Percentiles rank a stretch among this genome's conserved stretches.
These are phyloP conservation scores for Pseudogymnoascus sp. DNA, from an alignment of 2,329 filamentous ascomycete genomes.

Conservation along the genomic window DNA sequence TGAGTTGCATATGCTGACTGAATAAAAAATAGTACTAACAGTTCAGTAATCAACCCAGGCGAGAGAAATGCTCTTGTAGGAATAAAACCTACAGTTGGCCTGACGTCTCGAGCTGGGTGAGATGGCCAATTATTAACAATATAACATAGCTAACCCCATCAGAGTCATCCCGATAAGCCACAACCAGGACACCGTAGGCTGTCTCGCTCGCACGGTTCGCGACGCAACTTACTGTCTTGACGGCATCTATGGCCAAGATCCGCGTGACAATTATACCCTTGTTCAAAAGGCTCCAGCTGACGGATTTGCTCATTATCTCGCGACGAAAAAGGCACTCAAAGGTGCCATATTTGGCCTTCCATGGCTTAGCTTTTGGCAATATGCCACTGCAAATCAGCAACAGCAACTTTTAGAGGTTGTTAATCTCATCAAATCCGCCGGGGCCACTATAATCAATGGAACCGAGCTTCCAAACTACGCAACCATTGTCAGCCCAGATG, in stretches of 20 bases:
- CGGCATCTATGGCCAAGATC: constrained; percentile 57
- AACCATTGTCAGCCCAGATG: constrained; percentile 52
- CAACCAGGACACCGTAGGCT: constrained; percentile 62
- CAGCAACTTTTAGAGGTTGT: constrained; percentile 43
- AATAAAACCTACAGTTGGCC: constrained; percentile 67
- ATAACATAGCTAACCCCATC: constrained; percentile 39
- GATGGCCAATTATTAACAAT: constrained; percentile 9
- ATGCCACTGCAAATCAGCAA: constrained; percentile 49
- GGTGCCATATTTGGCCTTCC: constrained; percentile 62
- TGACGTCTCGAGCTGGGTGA: constrained; percentile 52
- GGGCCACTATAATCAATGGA: constrained; percentile 59
- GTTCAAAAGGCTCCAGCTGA: constrained; percentile 45
- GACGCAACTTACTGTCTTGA: constrained; percentile 61
- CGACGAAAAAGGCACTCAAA: constrained; percentile 44
- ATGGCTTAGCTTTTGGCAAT: constrained; percentile 62
- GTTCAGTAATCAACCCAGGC: constrained; percentile 58
- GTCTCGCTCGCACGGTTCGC: constrained; percentile 58
- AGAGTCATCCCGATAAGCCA: constrained; percentile 57
- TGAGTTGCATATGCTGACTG: constrained; percentile 20
- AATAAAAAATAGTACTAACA: constrained; percentile 8
- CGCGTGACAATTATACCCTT: constrained; percentile 56
- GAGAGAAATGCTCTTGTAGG: constrained; percentile 62
- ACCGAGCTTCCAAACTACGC: constrained; percentile 59
- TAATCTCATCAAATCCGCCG: constrained; percentile 46
- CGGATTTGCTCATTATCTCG: constrained; percentile 48